Evolutionary conservation across 1,284 basidiomycete species (phyloP).

Genomic region (Entoloma clypeatum): DNA sequence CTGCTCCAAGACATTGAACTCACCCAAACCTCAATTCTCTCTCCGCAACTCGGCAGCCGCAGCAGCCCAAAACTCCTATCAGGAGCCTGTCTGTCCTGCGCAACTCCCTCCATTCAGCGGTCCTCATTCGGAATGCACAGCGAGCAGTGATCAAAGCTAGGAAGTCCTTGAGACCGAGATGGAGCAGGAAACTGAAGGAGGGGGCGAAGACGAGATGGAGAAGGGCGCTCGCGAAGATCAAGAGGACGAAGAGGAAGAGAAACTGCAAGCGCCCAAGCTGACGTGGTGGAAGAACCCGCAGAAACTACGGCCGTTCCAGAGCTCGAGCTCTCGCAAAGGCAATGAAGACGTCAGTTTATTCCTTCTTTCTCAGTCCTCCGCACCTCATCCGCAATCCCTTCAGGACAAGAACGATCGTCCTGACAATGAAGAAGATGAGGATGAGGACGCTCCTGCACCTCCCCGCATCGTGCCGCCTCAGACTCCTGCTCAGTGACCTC

Average conservation of each 20-base stretch:
- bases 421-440: slow-evolving; percentile 18
- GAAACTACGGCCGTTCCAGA: slow-evolving; percentile 33
- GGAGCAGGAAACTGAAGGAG: slow-evolving; percentile 14
- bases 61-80: slow-evolving; percentile 37
- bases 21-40: slow-evolving; percentile 24
- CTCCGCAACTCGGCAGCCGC: slow-evolving; percentile 16
- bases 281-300: slow-evolving; percentile 36
- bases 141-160: slow-evolving; percentile 43
- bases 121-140: slow-evolving; percentile 66
- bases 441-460: slow-evolving; percentile 20
- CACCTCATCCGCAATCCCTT: not conserved
- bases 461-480: slow-evolving; percentile 21
- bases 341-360: slow-evolving; percentile 14
- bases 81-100: slow-evolving; percentile 38
- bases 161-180: slow-evolving; percentile 33
- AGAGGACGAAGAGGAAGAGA: slow-evolving; percentile 27
- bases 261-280: slow-evolving; percentile 26
- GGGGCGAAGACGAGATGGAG: slow-evolving; percentile 26
- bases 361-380: not conserved
- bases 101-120: slow-evolving; percentile 59
- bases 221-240: slow-evolving; percentile 25
- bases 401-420: slow-evolving; percentile 12
- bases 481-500: slow-evolving; percentile 24
- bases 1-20: slow-evolving; percentile 51
- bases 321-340: slow-evolving; percentile 15